Evolutionary conservation across 495 filamentous ascomycete genomes (phyloP).

Genomic region (Neurospora sp.): DNA sequence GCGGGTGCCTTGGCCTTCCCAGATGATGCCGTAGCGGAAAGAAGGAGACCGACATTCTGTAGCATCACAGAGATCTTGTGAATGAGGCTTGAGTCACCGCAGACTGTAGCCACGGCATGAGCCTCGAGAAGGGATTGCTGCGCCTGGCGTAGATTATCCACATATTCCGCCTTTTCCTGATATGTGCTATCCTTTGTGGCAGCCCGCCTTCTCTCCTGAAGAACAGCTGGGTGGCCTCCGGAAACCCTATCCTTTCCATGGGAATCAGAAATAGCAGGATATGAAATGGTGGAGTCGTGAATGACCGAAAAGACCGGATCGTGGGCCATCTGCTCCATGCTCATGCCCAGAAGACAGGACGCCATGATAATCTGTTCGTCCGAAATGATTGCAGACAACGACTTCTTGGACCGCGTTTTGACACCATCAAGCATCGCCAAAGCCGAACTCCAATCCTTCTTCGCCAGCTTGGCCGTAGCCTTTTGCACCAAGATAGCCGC

Average conservation of each 20-base stretch:
- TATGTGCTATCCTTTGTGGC: constrained; percentile 17
- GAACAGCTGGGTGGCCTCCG: neutral
- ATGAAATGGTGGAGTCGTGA: constrained; percentile 81
- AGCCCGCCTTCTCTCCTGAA: neutral
- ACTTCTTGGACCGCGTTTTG: constrained; percentile 25
- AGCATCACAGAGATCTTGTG: constrained; percentile 50
- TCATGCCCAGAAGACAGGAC: constrained; percentile 47
- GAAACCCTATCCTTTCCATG: constrained; percentile 17
- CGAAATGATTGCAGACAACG: constrained; percentile 25
- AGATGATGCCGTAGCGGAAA: constrained; percentile 45
- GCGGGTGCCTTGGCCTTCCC: constrained; percentile 30
- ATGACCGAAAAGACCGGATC: constrained; percentile 84
- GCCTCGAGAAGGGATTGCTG: constrained; percentile 49
- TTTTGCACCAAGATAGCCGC: constrained; percentile 56
- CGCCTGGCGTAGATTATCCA: constrained; percentile 50
- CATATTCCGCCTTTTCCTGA: constrained; percentile 33
- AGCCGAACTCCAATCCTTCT: constrained; percentile 46
- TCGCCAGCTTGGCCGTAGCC: constrained; percentile 45
- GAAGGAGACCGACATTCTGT: constrained; percentile 51
- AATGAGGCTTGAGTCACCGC: constrained; percentile 37
- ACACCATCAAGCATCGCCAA: constrained; percentile 40
- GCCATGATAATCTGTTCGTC: constrained; percentile 48
- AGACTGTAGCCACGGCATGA: constrained; percentile 41
- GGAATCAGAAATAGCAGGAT: constrained; percentile 51
- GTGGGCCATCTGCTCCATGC: constrained; percentile 54